These are phyloP conservation scores for Chalciporus chontae DNA, from an alignment of 768 basidiomycete species.

Conservation along the genomic window DNA sequence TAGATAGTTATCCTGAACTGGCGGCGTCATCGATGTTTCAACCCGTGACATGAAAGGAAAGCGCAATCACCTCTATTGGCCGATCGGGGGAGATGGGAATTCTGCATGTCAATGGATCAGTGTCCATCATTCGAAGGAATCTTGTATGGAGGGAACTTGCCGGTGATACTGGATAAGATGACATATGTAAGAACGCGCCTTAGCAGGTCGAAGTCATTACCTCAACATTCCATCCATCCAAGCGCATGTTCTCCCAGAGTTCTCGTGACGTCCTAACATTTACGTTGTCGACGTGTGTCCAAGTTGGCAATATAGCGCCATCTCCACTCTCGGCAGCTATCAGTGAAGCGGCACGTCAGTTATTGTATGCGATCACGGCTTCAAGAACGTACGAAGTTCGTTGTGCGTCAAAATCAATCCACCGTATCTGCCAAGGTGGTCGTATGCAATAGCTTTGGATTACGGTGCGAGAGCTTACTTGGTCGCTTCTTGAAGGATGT, in stretches of 20 bases:
- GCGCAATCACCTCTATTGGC: conserved; percentile 69
- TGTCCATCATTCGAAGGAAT: neutral
- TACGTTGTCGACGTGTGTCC: conserved; percentile 82
- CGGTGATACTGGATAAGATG: conserved; percentile 63
- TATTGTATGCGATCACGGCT: neutral
- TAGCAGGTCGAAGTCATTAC: conserved; percentile 33
- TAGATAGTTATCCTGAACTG: conserved; percentile 80
- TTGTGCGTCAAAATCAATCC: conserved; percentile 92
- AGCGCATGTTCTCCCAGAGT: conserved; percentile 76
- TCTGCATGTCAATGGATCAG: conserved; percentile 34
- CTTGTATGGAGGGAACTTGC: conserved; percentile 33
- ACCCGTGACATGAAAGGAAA: neutral
- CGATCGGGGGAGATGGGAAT: conserved; percentile 95
- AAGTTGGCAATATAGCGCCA: conserved; percentile 85
- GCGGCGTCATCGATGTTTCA: neutral
- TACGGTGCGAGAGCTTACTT: conserved; percentile 39
- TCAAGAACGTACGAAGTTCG: conserved; percentile 62
- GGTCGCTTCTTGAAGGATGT: conserved; percentile 82
- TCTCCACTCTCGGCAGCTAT: conserved; percentile 59
- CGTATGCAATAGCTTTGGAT: neutral
- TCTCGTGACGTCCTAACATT: conserved; percentile 88
- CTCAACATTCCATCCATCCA: conserved; percentile 90
- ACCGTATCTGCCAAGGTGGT: conserved; percentile 56
- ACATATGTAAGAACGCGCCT: conserved; percentile 5
- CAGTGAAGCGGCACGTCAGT: conserved; percentile 3